A percentile compares a stretch with the other conserved stretches of the same genome.
phyloP scores from a whole-genome alignment of 2,329 filamentous ascomycete genomes.

The Verticillium longisporum region DNA sequence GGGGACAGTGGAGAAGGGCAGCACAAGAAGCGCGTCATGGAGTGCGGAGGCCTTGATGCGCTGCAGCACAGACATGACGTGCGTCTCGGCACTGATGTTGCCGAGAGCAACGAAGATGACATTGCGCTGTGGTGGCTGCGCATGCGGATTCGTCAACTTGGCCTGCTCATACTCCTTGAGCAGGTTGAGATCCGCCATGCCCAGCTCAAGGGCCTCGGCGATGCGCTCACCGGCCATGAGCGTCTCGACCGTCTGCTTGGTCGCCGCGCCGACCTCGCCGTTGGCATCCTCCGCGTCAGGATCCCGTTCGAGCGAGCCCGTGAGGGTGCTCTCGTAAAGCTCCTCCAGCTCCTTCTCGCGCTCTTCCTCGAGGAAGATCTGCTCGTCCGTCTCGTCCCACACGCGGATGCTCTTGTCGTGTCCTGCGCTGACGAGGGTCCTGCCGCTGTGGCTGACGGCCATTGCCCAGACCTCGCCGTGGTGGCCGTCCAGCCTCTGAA shows the following conservation, averaged over 20 bases:
- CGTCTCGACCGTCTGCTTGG: conserved; percentile 89
- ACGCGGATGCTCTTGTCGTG: conserved; percentile 97
- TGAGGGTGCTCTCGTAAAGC: conserved; percentile 87
- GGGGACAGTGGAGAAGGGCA: conserved; percentile 84
- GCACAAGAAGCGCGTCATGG: conserved; percentile 86
- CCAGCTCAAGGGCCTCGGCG: conserved; percentile 83
- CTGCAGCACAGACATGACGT: conserved; percentile 78
- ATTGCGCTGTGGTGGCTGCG: conserved; percentile 76
- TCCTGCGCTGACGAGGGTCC: conserved; percentile 82
- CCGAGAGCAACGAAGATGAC: conserved; percentile 80
- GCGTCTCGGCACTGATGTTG: conserved; percentile 81
- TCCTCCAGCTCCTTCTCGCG: conserved; percentile 94
- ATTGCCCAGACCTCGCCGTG: conserved; percentile 96
- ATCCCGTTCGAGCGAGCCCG: conserved; percentile 74
- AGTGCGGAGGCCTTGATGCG: conserved; percentile 82
- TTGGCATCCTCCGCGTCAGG: conserved; percentile 54
- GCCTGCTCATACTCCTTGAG: conserved; percentile 68
- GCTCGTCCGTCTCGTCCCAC: conserved; percentile 96
- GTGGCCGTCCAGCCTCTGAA: conserved; percentile 88
- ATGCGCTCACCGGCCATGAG: conserved; percentile 95
- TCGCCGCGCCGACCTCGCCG: conserved; percentile 71
- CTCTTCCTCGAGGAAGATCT: conserved; percentile 98
- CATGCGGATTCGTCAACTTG: conserved; percentile 61
- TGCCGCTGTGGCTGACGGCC: conserved; percentile 71
- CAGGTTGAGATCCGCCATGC: conserved; percentile 73